Percentiles rank a stretch among this genome's conserved stretches.
Evolutionary conservation across 169 alveolate species (phyloP).

Genomic region (Plasmodium billcollinsi): DNA sequence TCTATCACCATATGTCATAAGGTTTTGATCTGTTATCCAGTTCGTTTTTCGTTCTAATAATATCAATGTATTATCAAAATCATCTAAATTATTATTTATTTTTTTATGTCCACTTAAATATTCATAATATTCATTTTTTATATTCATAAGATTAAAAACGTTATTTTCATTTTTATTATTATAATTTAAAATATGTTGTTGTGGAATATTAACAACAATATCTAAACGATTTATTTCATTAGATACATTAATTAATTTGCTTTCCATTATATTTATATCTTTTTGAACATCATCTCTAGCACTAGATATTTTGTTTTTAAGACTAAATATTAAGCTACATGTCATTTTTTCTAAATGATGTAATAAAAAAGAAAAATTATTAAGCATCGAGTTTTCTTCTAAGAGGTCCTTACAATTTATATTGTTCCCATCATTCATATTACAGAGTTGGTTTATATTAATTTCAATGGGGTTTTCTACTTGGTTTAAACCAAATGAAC

Average conservation of each 20-base stretch:
- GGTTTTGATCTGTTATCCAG: conserved; percentile 28
- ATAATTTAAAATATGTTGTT: too few relatives aligned
- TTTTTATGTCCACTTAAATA: neutral
- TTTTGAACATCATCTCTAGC: conserved; percentile 25
- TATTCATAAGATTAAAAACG: conserved; percentile 17
- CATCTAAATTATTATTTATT: neutral
- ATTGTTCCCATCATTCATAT: neutral
- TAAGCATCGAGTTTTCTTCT: neutral
- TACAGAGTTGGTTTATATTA: neutral
- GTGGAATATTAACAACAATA: neutral
- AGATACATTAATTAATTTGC: conserved; percentile 6
- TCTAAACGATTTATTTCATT: conserved; percentile 27
- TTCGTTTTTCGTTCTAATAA: conserved; percentile 5
- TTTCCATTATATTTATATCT: neutral
- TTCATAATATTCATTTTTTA: conserved; percentile 32
- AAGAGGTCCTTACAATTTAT: neutral
- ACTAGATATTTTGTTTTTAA: conserved; percentile 13
- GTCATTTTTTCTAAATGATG: conserved; percentile 9
- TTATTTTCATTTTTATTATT: neutral
- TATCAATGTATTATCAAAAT: conserved; percentile 13
- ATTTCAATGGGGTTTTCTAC: neutral
- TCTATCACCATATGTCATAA: conserved; percentile 6
- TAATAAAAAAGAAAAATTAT: neutral
- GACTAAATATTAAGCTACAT: neutral
- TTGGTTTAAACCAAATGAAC: neutral